Conservation (phyloP, 2,329 filamentous ascomycete species). For the Venturia effusa region DNA sequence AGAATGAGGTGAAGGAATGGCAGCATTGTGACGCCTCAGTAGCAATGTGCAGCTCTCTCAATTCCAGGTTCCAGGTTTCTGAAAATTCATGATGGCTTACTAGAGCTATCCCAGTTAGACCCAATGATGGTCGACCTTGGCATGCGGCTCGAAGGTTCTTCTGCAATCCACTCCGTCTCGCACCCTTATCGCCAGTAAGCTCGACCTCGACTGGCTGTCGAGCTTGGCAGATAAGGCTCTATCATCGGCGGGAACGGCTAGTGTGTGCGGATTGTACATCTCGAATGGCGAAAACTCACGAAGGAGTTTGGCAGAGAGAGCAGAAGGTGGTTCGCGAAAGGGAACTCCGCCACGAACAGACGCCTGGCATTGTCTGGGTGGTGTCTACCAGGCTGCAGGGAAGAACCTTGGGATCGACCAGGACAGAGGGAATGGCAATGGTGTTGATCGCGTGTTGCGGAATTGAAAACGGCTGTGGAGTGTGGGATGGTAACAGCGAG, state of each 20-base stretch:
- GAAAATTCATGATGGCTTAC: background rate
- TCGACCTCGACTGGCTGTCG: background rate
- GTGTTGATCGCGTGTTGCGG: background rate
- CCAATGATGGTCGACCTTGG: background rate
- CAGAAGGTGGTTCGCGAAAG: background rate
- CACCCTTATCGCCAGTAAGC: background rate
- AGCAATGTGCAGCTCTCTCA: background rate
- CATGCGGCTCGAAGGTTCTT: background rate
- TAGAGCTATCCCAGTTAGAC: background rate
- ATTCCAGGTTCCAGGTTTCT: background rate
- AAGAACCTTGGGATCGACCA: background rate
- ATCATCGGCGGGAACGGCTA: no score
- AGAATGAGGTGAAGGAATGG: no score
- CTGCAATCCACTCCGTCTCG: background rate
- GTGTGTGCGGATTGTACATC: background rate
- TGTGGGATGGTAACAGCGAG: constrained; percentile 4
- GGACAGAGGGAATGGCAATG: no score
- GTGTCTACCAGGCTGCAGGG: background rate
- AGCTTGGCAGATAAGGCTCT: background rate
- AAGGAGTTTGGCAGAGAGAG: background rate
- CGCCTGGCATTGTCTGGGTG: background rate
- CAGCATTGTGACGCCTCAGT: background rate
- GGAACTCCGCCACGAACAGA: background rate
- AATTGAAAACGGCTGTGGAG: background rate
- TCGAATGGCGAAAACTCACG: background rate